phyloP scores from a whole-genome alignment of 495 filamentous ascomycete genomes.

The Aspergillus olivimuriae region DNA sequence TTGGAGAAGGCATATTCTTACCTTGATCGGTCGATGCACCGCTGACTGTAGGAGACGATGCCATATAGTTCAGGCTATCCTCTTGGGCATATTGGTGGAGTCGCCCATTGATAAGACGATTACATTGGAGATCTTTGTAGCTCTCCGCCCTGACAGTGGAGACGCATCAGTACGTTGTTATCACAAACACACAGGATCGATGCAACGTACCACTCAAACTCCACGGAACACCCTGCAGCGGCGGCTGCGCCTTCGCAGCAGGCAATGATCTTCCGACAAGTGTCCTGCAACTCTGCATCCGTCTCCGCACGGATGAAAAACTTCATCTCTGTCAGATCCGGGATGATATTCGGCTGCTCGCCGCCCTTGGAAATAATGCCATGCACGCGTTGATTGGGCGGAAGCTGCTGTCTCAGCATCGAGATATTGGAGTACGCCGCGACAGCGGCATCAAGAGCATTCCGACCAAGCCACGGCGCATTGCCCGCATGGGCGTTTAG shows the following conservation, averaged over 20 bases:
- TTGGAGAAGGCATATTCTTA: background rate
- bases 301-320: slow-evolving; percentile 38
- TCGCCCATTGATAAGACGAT: background rate
- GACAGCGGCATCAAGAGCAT: slow-evolving; percentile 52
- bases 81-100: background rate
- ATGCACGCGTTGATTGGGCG: slow-evolving; percentile 47
- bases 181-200: background rate
- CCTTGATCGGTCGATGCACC: slow-evolving; percentile 3
- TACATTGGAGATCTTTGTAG: slow-evolving; percentile 1
- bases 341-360: slow-evolving; percentile 47
- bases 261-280: slow-evolving; percentile 31
- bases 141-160: background rate
- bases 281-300: slow-evolving; percentile 20
- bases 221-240: slow-evolving; percentile 40
- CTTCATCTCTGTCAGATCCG: slow-evolving; percentile 35
- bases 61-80: background rate
- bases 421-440: slow-evolving; percentile 46
- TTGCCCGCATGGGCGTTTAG: slow-evolving; percentile 39
- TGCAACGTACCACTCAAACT: slow-evolving; percentile 19
- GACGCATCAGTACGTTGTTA: background rate
- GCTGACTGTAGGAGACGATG: background rate
- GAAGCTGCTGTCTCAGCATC: slow-evolving; percentile 51
- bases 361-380: slow-evolving; percentile 44
- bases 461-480: slow-evolving; percentile 52
- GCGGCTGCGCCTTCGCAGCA: slow-evolving; percentile 43